Percentiles rank a stretch among this genome's conserved stretches.
Conservation (phyloP, 805 yeast species). For the Ogataea allantospora region DNA sequence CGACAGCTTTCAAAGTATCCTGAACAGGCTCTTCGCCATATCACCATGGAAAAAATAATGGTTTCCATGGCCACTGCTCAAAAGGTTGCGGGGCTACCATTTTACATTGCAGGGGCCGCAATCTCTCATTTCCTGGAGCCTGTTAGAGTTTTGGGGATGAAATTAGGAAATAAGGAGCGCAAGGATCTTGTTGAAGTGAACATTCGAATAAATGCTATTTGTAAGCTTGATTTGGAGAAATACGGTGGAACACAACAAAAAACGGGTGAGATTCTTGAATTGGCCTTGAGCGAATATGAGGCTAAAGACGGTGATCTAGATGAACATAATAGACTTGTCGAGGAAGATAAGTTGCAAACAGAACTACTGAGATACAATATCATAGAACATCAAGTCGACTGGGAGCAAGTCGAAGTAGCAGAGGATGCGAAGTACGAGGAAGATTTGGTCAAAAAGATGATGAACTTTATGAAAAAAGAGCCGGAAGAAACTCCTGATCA, state of each 20-base stretch:
- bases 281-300: conserved; percentile 3
- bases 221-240: conserved; percentile 11
- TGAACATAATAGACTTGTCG: conserved; percentile 16
- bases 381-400: conserved; percentile 20
- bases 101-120: conserved; percentile 17
- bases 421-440: conserved; percentile 13
- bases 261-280: conserved; percentile 8
- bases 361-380: conserved; percentile 26
- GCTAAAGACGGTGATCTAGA: conserved; percentile 3
- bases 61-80: conserved; percentile 17
- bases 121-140: conserved; percentile 8
- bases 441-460: conserved; percentile 27
- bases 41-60: conserved; percentile 21
- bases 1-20: conserved; percentile 31
- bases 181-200: conserved; percentile 7
- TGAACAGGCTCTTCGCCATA: conserved; percentile 25
- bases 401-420: conserved; percentile 19
- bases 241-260: not conserved
- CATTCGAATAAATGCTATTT: conserved; percentile 11
- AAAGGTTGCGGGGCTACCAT: conserved; percentile 11
- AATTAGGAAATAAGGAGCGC: not conserved
- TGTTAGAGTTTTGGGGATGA: conserved; percentile 1
- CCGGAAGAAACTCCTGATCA: too few species aligned
- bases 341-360: conserved; percentile 28
- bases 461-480: conserved; percentile 23